Conservation (phyloP, 169 alveolate species). For the Cryptosporidium meleagridis region DNA sequence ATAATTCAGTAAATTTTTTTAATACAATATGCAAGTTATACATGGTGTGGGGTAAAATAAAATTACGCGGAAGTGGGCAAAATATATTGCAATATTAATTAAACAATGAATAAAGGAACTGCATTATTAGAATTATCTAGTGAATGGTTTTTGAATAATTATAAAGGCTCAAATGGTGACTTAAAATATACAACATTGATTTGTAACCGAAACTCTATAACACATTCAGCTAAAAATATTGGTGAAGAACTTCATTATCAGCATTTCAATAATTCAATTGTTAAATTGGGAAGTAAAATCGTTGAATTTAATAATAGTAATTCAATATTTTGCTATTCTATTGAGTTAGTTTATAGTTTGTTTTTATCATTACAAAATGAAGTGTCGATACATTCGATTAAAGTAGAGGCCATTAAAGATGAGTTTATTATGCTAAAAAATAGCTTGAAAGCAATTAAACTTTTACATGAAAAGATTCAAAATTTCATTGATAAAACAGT, state of each 20-base stretch:
- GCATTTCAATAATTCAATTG: not conserved
- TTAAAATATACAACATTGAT: not conserved
- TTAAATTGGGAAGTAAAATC: not conserved
- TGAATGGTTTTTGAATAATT: constrained; percentile 24
- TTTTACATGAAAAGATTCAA: not conserved
- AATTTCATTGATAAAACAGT: not conserved
- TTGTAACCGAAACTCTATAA: not conserved
- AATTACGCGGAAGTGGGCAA: not conserved
- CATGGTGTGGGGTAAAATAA: constrained; percentile 7
- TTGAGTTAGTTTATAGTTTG: not conserved
- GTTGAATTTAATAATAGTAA: not conserved
- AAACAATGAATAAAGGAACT: not conserved
- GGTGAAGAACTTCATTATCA: not conserved
- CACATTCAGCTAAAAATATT: not conserved
- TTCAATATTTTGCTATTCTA: not conserved
- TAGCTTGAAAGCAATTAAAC: not conserved
- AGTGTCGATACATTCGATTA: not conserved
- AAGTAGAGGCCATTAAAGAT: constrained; percentile 35
- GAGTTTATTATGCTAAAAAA: constrained; percentile 7
- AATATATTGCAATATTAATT: not conserved
- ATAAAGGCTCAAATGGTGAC: not conserved
- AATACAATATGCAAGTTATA: not conserved
- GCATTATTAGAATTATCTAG: constrained; percentile 9
- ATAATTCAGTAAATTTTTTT: not conserved
- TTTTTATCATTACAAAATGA: not conserved